phyloP scores from a whole-genome alignment of 768 basidiomycete species.

The Tylopilus felleus region DNA sequence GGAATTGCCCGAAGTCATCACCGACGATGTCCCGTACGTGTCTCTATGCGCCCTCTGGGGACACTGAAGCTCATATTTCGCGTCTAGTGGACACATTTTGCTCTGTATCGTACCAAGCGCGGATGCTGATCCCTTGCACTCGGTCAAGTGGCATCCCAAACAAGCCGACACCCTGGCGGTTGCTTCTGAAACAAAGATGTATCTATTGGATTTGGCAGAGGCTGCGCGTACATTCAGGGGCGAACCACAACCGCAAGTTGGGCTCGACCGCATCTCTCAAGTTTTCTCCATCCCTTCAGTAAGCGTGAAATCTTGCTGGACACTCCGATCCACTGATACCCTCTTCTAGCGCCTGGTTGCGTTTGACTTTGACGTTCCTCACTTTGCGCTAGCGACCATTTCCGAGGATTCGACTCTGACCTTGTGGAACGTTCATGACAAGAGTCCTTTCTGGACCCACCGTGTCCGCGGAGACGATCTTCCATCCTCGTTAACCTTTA shows the following conservation, averaged over 20 bases:
- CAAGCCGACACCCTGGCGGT: slow-evolving; percentile 76
- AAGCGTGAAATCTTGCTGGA: slow-evolving; percentile 24
- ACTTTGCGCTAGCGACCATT: slow-evolving; percentile 75
- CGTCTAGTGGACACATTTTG: slow-evolving; percentile 57
- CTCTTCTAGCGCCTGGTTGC: slow-evolving; percentile 66
- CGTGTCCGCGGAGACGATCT: slow-evolving; percentile 76
- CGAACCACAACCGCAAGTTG: slow-evolving; percentile 64
- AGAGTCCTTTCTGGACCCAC: slow-evolving; percentile 69
- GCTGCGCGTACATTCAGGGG: slow-evolving; percentile 59
- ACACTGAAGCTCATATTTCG: slow-evolving; percentile 5
- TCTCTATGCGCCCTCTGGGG: background rate
- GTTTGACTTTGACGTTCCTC: slow-evolving; percentile 80
- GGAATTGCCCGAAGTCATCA: slow-evolving; percentile 80
- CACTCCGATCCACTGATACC: background rate
- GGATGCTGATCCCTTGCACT: slow-evolving; percentile 60
- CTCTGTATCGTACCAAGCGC: slow-evolving; percentile 65
- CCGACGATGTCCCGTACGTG: slow-evolving; percentile 82
- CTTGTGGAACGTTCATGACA: slow-evolving; percentile 79
- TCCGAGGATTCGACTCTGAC: slow-evolving; percentile 79
- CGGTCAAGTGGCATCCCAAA: slow-evolving; percentile 88
- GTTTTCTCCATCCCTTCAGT: slow-evolving; percentile 70
- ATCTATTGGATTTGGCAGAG: slow-evolving; percentile 67
- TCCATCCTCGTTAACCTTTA: slow-evolving; percentile 81
- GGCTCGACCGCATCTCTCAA: slow-evolving; percentile 65
- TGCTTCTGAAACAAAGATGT: slow-evolving; percentile 75